phyloP scores from a whole-genome alignment of 768 basidiomycete genomes.

The Astraeus odoratus region DNA sequence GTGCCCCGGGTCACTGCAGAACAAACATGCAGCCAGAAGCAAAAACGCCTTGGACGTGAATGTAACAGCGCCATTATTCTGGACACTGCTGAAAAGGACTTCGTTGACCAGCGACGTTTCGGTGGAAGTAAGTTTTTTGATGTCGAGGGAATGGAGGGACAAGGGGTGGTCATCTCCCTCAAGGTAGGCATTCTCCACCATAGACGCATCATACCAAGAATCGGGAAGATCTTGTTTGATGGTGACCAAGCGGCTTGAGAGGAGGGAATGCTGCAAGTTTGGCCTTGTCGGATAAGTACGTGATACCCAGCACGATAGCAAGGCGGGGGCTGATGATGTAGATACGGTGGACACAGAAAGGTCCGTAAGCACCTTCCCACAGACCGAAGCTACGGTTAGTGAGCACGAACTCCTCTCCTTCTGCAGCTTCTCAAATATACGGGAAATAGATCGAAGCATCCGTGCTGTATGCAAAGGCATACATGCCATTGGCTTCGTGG shows the following conservation, averaged over 20 bases:
- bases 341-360: conserved; percentile 22
- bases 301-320: conserved; percentile 24
- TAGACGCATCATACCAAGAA: too few species aligned
- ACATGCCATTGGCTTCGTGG: neutral
- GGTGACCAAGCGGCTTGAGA: conserved; percentile 1
- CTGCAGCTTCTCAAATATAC: conserved; percentile 30
- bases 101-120: too few species aligned
- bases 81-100: too few species aligned
- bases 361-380: conserved; percentile 27
- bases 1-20: too few species aligned
- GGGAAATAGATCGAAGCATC: conserved; percentile 26
- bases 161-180: too few species aligned
- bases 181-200: too few species aligned
- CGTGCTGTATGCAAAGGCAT: conserved; percentile 19
- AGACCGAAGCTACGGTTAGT: conserved; percentile 28
- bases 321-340: conserved; percentile 31
- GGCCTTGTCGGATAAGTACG: neutral
- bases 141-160: too few species aligned
- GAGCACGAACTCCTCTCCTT: conserved; percentile 28
- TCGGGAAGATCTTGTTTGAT: too few species aligned
- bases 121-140: too few species aligned
- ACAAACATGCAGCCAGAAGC: too few species aligned
- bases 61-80: too few species aligned
- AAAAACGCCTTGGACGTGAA: too few species aligned
- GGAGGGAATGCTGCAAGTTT: neutral